phyloP scores from a whole-genome alignment of 176 grass and related monocot species.

The Rhynchospora breviuscula region DNA sequence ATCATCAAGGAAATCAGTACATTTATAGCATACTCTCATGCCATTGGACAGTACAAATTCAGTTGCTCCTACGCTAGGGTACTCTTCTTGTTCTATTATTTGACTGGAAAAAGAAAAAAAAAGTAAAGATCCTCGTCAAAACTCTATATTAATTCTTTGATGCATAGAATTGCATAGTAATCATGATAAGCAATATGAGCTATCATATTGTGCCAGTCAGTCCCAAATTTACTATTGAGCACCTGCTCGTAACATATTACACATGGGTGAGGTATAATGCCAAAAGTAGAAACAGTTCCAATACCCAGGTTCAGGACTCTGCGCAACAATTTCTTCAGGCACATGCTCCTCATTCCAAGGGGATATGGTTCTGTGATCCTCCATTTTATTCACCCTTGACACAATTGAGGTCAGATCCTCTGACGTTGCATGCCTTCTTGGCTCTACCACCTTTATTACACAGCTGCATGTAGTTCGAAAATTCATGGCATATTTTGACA shows the following conservation, averaged over 20 bases:
- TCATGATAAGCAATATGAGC: neutral
- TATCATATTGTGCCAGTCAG: neutral
- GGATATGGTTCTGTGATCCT: constrained; percentile 56
- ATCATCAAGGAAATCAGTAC: constrained; percentile 99
- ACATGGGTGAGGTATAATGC: neutral
- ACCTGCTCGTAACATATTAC: neutral
- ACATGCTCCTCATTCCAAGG: constrained; percentile 95
- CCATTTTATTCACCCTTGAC: constrained; percentile 68
- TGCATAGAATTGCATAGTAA: neutral
- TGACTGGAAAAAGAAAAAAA: constrained; percentile 32
- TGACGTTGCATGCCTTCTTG: constrained; percentile 67
- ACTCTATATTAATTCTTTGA: neutral
- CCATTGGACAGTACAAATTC: constrained; percentile 97
- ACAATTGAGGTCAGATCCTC: constrained; percentile 72
- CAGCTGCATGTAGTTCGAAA: constrained; percentile 90
- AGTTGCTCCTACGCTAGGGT: constrained; percentile 74
- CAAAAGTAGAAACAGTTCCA: neutral
- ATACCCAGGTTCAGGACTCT: constrained; percentile 85
- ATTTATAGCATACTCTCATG: constrained; percentile 93
- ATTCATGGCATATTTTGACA: constrained; percentile 68
- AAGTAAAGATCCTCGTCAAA: neutral
- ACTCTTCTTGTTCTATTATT: constrained; percentile 80
- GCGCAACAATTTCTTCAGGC: constrained; percentile 92
- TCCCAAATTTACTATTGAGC: neutral
- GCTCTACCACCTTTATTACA: constrained; percentile 98